These are phyloP conservation scores for Cyclotella kingstonii DNA, from an alignment of 108 stramenopile species.

Conservation along the genomic window DNA sequence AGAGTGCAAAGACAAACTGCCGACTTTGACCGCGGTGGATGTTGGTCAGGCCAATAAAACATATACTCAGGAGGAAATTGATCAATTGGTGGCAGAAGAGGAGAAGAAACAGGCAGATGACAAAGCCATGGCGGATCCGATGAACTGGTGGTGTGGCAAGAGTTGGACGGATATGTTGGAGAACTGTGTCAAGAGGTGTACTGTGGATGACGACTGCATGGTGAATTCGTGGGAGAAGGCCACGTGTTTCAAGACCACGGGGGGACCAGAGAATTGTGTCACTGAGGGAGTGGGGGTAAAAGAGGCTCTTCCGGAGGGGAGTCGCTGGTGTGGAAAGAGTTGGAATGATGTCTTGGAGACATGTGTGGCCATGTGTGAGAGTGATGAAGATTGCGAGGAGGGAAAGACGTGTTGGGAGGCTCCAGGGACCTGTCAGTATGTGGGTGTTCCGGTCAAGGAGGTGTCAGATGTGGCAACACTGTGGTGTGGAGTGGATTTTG, in stretches of 20 bases:
- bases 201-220: slow-evolving; percentile 26
- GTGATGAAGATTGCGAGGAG: slow-evolving; percentile 29
- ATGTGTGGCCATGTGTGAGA: slow-evolving; percentile 19
- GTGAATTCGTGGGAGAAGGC: slow-evolving; percentile 21
- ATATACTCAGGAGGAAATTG: slow-evolving; percentile 38
- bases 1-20: slow-evolving; percentile 34
- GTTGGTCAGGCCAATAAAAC: slow-evolving; percentile 19
- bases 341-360: slow-evolving; percentile 50
- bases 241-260: slow-evolving; percentile 32
- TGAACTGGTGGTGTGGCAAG: slow-evolving; percentile 45
- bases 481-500: slow-evolving; percentile 32
- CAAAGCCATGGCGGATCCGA: slow-evolving; percentile 27
- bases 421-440: slow-evolving; percentile 33
- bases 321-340: slow-evolving; percentile 32
- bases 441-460: slow-evolving; percentile 39
- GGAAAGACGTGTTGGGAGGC: slow-evolving; percentile 36
- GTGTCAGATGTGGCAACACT: slow-evolving; percentile 7
- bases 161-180: slow-evolving; percentile 38
- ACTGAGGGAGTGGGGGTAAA: slow-evolving; percentile 27
- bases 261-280: slow-evolving; percentile 36
- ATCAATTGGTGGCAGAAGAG: slow-evolving; percentile 14
- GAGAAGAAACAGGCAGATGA: slow-evolving; percentile 18
- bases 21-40: slow-evolving; percentile 34
- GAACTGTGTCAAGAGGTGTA: slow-evolving; percentile 32
- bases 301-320: neutral